Evolutionary conservation across 345 rosid genomes (phyloP).

Genomic region (Jatropha curcas): DNA sequence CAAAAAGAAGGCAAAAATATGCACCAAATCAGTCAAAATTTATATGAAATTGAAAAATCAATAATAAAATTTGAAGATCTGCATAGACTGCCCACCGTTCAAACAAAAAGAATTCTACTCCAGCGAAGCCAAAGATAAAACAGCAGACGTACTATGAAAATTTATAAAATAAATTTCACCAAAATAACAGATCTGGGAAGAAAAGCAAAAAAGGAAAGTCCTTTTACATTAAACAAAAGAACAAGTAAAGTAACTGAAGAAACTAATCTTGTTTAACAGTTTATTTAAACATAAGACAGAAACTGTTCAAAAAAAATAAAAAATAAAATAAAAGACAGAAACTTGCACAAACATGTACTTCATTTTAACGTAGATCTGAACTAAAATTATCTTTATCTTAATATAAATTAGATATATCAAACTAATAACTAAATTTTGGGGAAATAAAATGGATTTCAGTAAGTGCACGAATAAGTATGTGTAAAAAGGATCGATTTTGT

Average conservation of each 20-base stretch:
- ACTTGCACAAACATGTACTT: too few relatives aligned
- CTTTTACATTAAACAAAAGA: background rate
- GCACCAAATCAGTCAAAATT: too few relatives aligned
- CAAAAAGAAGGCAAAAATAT: too few relatives aligned
- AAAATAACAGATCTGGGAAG: slow-evolving; percentile 25
- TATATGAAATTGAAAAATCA: too few relatives aligned
- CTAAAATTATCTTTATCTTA: background rate
- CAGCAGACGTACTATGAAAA: too few relatives aligned
- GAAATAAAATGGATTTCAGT: background rate
- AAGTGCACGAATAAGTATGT: slow-evolving; percentile 1
- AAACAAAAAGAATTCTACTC: too few relatives aligned
- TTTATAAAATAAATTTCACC: background rate
- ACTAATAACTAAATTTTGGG: background rate
- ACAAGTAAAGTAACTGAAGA: background rate
- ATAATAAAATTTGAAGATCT: too few relatives aligned
- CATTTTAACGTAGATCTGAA: too few relatives aligned
- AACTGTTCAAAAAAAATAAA: background rate
- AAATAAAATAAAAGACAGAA: too few relatives aligned
- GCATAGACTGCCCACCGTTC: too few relatives aligned
- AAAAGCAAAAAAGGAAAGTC: background rate
- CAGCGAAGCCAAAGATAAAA: too few relatives aligned
- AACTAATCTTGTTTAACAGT: background rate
- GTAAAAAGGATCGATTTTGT: background rate
- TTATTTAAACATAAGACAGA: background rate
- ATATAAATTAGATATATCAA: background rate